Percentiles rank a stretch among this genome's conserved stretches.
These are phyloP conservation scores for Paramecium tetraurelia DNA, from an alignment of 73 alveolate species.

Conservation along the genomic window DNA sequence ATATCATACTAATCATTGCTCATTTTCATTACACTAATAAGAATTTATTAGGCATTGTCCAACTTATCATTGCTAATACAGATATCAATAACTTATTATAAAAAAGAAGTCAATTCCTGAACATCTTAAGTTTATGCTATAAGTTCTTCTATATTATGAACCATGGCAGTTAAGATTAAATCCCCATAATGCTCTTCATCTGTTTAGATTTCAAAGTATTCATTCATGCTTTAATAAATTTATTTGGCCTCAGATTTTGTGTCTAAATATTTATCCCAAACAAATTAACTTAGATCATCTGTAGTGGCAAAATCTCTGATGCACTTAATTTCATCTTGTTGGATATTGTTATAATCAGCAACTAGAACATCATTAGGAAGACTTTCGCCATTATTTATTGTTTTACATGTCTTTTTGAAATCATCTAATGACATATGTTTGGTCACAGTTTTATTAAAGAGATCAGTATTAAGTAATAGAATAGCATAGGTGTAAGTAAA, in stretches of 20 bases:
- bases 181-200: conserved; percentile 50
- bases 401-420: background rate
- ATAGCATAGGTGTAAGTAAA: conserved; percentile 34
- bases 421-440: conserved; percentile 49
- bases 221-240: background rate
- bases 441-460: conserved; percentile 5
- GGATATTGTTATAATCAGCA: background rate
- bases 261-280: background rate
- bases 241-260: background rate
- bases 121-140: background rate
- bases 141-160: conserved; percentile 22
- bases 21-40: background rate
- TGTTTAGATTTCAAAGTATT: background rate
- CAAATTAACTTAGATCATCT: background rate
- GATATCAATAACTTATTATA: background rate
- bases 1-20: background rate
- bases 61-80: conserved; percentile 39
- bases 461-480: conserved; percentile 23
- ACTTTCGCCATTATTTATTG: background rate
- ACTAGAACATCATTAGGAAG: background rate
- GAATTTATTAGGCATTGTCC: conserved; percentile 28
- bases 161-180: background rate
- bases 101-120: background rate
- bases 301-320: background rate
- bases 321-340: background rate